Conservation (phyloP, 2,329 filamentous ascomycete species). For the Cytospora chrysosperma region DNA sequence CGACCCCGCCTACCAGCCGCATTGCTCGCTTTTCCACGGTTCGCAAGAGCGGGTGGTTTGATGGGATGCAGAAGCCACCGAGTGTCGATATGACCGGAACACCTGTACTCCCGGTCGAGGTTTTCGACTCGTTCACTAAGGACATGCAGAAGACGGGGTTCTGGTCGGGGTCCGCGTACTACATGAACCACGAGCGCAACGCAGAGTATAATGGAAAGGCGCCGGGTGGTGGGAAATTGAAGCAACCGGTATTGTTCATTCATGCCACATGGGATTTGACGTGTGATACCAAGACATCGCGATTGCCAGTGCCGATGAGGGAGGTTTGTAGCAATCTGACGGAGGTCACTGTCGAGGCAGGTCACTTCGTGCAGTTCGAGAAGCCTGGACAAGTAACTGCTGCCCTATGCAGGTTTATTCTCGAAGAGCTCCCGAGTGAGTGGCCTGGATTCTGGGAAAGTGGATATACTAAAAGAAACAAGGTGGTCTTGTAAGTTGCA, state of each 20-base stretch:
- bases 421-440: slow-evolving; percentile 4
- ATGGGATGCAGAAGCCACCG: slow-evolving; percentile 5
- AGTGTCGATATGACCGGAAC: background rate
- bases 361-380: slow-evolving; percentile 39
- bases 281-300: slow-evolving; percentile 36
- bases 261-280: slow-evolving; percentile 40
- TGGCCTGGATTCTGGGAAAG: background rate
- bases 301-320: slow-evolving; percentile 36
- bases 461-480: background rate
- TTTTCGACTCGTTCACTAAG: slow-evolving; percentile 23
- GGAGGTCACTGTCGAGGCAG: slow-evolving; percentile 34
- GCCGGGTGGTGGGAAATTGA: slow-evolving; percentile 35
- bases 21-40: slow-evolving; percentile 5
- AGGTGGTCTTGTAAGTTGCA: background rate
- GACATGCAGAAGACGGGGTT: slow-evolving; percentile 42
- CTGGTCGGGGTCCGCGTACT: slow-evolving; percentile 30
- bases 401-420: slow-evolving; percentile 29
- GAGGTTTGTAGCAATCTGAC: slow-evolving; percentile 39
- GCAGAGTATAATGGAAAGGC: slow-evolving; percentile 35
- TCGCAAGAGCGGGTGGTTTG: slow-evolving; percentile 26
- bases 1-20: background rate
- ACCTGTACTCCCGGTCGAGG: slow-evolving; percentile 13
- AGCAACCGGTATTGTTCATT: slow-evolving; percentile 35
- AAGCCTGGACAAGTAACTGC: slow-evolving; percentile 27
- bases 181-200: slow-evolving; percentile 45